These are phyloP conservation scores for Silene uniflora DNA, from an alignment of 148 eudicot genomes.

Conservation along the genomic window DNA sequence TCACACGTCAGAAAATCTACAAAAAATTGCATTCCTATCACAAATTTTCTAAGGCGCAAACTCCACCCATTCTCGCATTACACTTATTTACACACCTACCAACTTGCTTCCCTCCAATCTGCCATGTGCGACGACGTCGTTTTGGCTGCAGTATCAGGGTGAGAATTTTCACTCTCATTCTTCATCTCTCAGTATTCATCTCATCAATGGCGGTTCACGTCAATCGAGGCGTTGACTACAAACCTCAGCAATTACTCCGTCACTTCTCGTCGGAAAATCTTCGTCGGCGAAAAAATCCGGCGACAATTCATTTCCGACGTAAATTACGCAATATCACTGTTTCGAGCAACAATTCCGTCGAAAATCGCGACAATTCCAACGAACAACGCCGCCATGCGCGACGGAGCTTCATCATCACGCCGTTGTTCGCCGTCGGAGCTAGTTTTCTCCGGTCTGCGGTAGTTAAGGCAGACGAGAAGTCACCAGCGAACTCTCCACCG, in stretches of 20 bases:
- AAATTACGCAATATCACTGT: not conserved
- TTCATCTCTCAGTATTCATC: not conserved
- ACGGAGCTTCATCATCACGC: constrained; percentile 50
- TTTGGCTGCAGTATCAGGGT: not conserved
- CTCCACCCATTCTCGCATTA: not conserved
- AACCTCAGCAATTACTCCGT: not conserved
- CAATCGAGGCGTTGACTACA: constrained; percentile 17
- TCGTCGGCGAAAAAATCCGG: constrained; percentile 8
- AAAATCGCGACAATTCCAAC: constrained; percentile 12
- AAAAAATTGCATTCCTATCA: not conserved
- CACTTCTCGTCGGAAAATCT: constrained; percentile 14
- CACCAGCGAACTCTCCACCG: constrained; percentile 8
- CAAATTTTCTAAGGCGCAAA: constrained; percentile 16
- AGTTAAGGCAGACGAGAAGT: constrained; percentile 48
- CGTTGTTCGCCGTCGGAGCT: constrained; percentile 61
- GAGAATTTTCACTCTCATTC: not conserved
- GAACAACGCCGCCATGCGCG: constrained; percentile 29
- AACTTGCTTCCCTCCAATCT: not conserved
- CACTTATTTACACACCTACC: no score
- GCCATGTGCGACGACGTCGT: not conserved
- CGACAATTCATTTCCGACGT: not conserved
- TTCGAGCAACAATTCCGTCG: not conserved
- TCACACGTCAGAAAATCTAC: not conserved
- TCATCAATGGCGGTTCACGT: constrained; percentile 23
- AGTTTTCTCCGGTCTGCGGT: constrained; percentile 45